Evolutionary conservation across 352 stramenopile genomes (phyloP).

Genomic region (Phytophthora fragariae): DNA sequence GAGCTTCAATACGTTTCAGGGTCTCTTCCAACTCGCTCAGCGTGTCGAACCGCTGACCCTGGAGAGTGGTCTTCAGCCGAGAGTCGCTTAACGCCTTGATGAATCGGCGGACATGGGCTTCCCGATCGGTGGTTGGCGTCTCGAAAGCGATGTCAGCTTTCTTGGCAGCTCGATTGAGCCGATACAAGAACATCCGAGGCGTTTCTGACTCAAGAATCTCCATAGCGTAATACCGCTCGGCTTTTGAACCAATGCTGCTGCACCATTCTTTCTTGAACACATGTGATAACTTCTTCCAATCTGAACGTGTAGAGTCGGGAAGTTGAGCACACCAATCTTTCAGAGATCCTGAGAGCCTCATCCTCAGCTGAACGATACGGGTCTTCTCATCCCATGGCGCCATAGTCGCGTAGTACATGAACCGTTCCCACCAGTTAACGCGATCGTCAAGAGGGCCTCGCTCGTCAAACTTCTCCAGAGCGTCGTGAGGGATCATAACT

Average conservation of each 20-base stretch:
- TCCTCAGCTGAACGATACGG: background rate
- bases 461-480: background rate
- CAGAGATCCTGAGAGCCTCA: slow-evolving; percentile 1
- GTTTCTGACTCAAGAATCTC: background rate
- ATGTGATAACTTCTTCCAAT: background rate
- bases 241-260: background rate
- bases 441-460: background rate
- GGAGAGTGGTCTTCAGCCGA: background rate
- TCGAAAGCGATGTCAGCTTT: background rate
- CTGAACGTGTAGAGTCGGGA: background rate
- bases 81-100: background rate
- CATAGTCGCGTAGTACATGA: slow-evolving; percentile 12
- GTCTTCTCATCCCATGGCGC: slow-evolving; percentile 2
- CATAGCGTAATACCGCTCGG: background rate
- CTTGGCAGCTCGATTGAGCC: background rate
- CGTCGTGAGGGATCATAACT: no score
- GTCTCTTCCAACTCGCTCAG: background rate
- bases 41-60: background rate
- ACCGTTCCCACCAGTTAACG: slow-evolving; percentile 8
- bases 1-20: background rate
- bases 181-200: background rate
- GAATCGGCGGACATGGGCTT: background rate
- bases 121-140: background rate
- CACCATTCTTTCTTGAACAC: background rate
- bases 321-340: background rate